Base-by-base conservation (phyloP, 352 stramenopile genomes). In the Blastocystis sp. region DNA sequence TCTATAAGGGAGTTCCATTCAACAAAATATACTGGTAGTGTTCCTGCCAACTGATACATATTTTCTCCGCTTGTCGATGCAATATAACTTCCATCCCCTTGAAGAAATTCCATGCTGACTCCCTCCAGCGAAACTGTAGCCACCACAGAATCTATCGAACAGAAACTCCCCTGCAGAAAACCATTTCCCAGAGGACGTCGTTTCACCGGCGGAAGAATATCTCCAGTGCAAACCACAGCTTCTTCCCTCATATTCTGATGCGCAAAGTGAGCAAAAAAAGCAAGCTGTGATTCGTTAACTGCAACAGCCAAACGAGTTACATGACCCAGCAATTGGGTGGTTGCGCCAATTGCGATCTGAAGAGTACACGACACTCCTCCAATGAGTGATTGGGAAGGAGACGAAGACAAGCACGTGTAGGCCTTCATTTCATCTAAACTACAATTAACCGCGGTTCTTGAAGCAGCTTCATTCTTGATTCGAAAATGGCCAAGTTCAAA, bases 281-380 rank as follows among this genome's bases (percentile, higher is more conserved):
- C 50, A 11, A 84, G 23, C 50, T 84, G 73, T 43, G 64, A 7
- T 55, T 84, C 50, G 8, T 84, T 84, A 5, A 84, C 23, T 29
- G 73, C 39, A 9, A 84, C n/a, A 1, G 73, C 73, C 73, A 84
- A n/a, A 29, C 62, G 59, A n/a, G 73, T 68, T 18, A 84, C 54
- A 45, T 34, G 47, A 13, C 23, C 23, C 56, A 37, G 9, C 1
- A 13, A 66, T 5, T 56, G 55, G 13, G 53, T 84, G 8, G 56
- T n/a, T 3, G 56, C 9, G 1, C 50, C 50, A 13, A 59, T 2
- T 59, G 13, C 50, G 2, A 59, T 59, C 3, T 59, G 50, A 13
- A 59, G 50, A 13, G 13, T 13, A 59, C 50, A 59, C 13, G 50
- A 59, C 23, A 34, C 56, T 53, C 29, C 50, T 9, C 66, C 66